A percentile compares a stretch with the other conserved stretches of the same genome.
Evolutionary conservation across 257 asterid genomes (phyloP).

Genomic region (Scutellaria galericulata): DNA sequence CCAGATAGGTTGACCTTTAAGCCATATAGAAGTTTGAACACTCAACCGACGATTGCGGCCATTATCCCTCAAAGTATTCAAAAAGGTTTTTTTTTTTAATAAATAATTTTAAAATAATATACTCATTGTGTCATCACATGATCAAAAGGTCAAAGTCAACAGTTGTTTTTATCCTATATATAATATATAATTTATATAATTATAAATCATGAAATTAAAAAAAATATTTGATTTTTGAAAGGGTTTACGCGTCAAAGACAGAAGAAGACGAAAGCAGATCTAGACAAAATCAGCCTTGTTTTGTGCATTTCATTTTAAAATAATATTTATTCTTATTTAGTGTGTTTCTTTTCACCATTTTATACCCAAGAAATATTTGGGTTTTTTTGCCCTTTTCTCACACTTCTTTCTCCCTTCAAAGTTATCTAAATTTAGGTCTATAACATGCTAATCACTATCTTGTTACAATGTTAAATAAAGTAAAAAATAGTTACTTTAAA

Average conservation of each 20-base stretch:
- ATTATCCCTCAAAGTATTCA: conserved; percentile 28
- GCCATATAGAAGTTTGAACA: conserved; percentile 42
- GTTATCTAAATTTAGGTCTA: neutral
- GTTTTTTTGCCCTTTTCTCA: neutral
- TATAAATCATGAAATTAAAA: neutral
- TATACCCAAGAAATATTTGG: neutral
- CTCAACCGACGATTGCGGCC: conserved; percentile 72
- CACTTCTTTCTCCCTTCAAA: neutral
- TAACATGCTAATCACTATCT: neutral
- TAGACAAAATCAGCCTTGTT: conserved; percentile 60
- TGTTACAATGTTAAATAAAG: neutral
- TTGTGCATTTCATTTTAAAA: conserved; percentile 43
- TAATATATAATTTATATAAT: neutral
- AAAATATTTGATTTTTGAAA: conserved; percentile 43
- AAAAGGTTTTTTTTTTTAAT: neutral
- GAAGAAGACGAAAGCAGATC: conserved; percentile 45
- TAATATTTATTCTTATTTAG: conserved; percentile 14
- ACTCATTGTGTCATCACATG: conserved; percentile 45
- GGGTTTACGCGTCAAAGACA: conserved; percentile 69
- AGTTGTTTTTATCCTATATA: conserved; percentile 37
- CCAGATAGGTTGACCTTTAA: conserved; percentile 42
- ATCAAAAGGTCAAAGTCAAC: conserved; percentile 61
- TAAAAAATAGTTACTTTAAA: neutral
- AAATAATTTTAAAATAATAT: neutral
- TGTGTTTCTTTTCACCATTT: conserved; percentile 13